Conservation (phyloP, 257 asterid species). For the Craterostigma plantagineum region DNA sequence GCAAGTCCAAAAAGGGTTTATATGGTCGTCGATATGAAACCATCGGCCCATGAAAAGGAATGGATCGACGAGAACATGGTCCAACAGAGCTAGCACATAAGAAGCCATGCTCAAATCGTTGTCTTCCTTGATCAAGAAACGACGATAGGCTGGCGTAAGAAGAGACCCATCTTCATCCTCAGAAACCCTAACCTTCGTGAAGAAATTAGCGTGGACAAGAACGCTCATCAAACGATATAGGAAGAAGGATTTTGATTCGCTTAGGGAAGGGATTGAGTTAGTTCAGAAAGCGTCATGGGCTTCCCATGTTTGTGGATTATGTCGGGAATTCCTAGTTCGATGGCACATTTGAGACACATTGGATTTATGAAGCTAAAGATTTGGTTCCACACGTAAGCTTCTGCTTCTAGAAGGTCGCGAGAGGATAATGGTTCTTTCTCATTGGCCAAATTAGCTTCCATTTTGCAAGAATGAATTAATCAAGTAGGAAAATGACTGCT, state of each 20-base stretch:
- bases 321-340: neutral
- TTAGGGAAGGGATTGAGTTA: too few relatives aligned
- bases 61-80: neutral
- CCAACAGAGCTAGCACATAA: neutral
- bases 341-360: slow-evolving; percentile 10
- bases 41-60: neutral
- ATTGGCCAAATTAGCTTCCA: too few relatives aligned
- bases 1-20: slow-evolving; percentile 7
- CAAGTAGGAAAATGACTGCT: too few relatives aligned
- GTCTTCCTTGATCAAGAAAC: slow-evolving; percentile 5
- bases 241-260: too few relatives aligned
- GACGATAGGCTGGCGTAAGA: slow-evolving; percentile 13
- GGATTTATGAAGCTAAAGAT: slow-evolving; percentile 7
- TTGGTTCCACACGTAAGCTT: too few relatives aligned
- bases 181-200: slow-evolving; percentile 2
- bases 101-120: neutral
- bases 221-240: too few relatives aligned
- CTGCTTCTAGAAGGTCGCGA: slow-evolving; percentile 10
- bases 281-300: too few relatives aligned
- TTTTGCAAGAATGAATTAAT: too few relatives aligned
- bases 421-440: neutral
- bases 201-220: slow-evolving; percentile 6
- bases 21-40: neutral
- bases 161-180: slow-evolving; percentile 6
- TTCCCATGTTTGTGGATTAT: too few relatives aligned